A percentile compares a stretch with the other conserved stretches of the same genome.
Conservation (phyloP, 129 eudicot genomes). For the Cynara cardunculus region DNA sequence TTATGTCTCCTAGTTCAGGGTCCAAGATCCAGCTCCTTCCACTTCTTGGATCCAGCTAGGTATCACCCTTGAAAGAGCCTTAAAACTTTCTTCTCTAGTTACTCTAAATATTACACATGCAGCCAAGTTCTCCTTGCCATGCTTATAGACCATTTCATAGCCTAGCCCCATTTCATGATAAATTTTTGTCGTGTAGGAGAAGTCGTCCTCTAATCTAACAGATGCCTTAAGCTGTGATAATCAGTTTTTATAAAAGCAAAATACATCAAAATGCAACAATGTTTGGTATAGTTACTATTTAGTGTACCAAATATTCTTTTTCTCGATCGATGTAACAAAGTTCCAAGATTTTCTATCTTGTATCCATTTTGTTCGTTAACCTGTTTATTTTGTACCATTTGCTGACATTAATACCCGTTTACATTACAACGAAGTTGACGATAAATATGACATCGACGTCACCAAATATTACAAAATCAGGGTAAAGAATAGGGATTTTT, state of each 20-base stretch:
- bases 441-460: background rate
- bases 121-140: background rate
- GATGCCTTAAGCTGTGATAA: too few relatives aligned
- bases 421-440: background rate
- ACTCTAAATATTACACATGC: background rate
- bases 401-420: background rate
- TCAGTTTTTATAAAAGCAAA: too few relatives aligned
- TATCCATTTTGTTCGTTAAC: too few relatives aligned
- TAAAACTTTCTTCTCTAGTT: background rate
- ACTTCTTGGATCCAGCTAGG: too few relatives aligned
- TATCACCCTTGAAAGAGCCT: too few relatives aligned
- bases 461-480: background rate
- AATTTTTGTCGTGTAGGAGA: too few relatives aligned
- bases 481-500: background rate
- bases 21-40: too few relatives aligned
- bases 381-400: background rate
- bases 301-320: background rate
- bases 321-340: background rate
- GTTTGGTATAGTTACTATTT: background rate
- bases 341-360: background rate
- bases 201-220: too few relatives aligned
- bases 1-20: too few relatives aligned
- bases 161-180: too few relatives aligned
- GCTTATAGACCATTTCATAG: too few relatives aligned
- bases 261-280: background rate